Percentiles rank a stretch among this genome's conserved stretches.
Evolutionary conservation across 2,329 filamentous ascomycete species (phyloP).

Genomic region (Aurifilum marmelostoma): DNA sequence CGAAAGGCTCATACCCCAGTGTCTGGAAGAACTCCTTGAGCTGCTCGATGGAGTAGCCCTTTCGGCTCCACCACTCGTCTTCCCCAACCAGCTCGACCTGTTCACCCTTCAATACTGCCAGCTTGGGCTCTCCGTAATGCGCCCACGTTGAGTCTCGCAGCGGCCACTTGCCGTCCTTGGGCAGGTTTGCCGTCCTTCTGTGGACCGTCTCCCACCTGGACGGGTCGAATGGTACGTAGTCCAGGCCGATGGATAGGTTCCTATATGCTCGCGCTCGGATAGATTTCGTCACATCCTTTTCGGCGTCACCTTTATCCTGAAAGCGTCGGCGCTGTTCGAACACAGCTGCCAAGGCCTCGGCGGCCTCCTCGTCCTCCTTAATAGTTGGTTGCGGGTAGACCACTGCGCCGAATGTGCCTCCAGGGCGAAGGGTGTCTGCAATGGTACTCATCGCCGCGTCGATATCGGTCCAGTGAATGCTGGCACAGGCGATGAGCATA

Average conservation of each 20-base stretch:
- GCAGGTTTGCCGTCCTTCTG: slow-evolving; percentile 18
- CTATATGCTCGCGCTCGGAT: slow-evolving; percentile 13
- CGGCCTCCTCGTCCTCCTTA: slow-evolving; percentile 10
- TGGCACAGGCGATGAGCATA: slow-evolving; percentile 25
- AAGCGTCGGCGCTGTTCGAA: slow-evolving; percentile 20
- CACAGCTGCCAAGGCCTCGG: slow-evolving; percentile 8
- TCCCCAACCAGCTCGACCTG: slow-evolving; percentile 1
- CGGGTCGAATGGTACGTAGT: slow-evolving; percentile 16
- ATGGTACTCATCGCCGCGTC: slow-evolving; percentile 18
- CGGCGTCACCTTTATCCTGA: slow-evolving; percentile 7
- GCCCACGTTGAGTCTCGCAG: slow-evolving; percentile 17
- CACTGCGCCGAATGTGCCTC: slow-evolving; percentile 25
- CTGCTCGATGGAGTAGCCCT: slow-evolving; percentile 12
- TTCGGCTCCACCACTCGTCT: slow-evolving; percentile 14
- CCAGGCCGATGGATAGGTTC: slow-evolving; percentile 15
- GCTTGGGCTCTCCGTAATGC: slow-evolving; percentile 12
- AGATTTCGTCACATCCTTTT: slow-evolving; percentile 3
- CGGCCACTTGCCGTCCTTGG: slow-evolving; percentile 20
- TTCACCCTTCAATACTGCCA: slow-evolving; percentile 6
- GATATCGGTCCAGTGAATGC: slow-evolving; percentile 25
- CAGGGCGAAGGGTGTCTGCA: slow-evolving; percentile 20
- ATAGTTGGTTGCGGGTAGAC: slow-evolving; percentile 23
- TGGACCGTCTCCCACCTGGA: slow-evolving; percentile 6
- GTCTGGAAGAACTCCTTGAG: slow-evolving; percentile 23
- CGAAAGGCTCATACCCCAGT: slow-evolving; percentile 18